Percentiles rank a stretch among this genome's conserved stretches.
phyloP scores from a whole-genome alignment of 805 yeast genomes.

The Wickerhamiella alocasiicola region DNA sequence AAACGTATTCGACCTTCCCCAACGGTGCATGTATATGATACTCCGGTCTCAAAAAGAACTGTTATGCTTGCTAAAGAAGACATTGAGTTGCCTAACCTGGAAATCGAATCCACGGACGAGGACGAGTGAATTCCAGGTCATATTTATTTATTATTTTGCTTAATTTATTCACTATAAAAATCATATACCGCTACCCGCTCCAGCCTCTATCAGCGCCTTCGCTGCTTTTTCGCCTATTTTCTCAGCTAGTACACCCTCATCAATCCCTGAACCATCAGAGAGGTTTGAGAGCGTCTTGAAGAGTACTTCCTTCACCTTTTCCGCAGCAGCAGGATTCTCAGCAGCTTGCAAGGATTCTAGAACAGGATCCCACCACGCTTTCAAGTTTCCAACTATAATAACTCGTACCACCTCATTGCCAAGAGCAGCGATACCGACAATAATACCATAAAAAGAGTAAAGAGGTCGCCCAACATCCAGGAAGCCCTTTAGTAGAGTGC shows the following conservation, averaged over 20 bases:
- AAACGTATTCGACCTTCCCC: conserved; percentile 1
- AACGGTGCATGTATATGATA: conserved; percentile 12
- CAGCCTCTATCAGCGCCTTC: conserved; percentile 35
- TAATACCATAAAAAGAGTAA: conserved; percentile 87
- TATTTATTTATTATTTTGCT: too few species aligned
- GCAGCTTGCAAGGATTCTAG: conserved; percentile 32
- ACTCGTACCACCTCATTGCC: conserved; percentile 84
- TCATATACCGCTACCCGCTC: conserved; percentile 35
- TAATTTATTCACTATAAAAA: too few species aligned
- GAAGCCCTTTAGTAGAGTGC: conserved; percentile 84
- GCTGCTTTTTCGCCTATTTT: conserved; percentile 54
- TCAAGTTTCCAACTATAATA: conserved; percentile 69
- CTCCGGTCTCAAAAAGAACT: conserved; percentile 14
- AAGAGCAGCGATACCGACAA: conserved; percentile 68
- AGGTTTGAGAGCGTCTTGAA: conserved; percentile 15
- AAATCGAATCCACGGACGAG: conserved; percentile 19
- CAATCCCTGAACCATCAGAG: conserved; percentile 27
- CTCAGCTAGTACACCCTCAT: conserved; percentile 34
- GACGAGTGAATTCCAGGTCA: conserved; percentile 24
- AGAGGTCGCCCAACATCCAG: conserved; percentile 70
- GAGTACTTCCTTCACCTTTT: conserved; percentile 18
- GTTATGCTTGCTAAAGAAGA: conserved; percentile 12
- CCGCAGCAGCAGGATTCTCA: conserved; percentile 17
- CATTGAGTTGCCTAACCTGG: conserved; percentile 12
- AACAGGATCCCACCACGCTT: conserved; percentile 52